Percentiles rank a stretch among this genome's conserved stretches.
Conservation (phyloP, 1,139 yeast genomes). For the Suhomyces bolitotheri region DNA sequence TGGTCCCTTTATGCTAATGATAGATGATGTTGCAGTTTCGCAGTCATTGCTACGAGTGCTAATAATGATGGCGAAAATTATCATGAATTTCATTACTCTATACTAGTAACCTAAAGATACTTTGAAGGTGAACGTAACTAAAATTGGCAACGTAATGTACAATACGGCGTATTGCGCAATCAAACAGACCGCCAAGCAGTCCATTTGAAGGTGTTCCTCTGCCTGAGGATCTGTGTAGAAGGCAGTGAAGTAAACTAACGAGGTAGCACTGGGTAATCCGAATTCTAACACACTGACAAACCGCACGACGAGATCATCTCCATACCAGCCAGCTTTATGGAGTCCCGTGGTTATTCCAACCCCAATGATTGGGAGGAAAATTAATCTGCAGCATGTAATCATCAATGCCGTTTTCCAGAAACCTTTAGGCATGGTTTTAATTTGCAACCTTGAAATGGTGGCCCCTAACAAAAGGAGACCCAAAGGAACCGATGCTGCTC, state of each 20-base stretch:
- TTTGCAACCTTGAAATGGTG: slow-evolving; percentile 71
- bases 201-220: slow-evolving; percentile 72
- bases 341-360: slow-evolving; percentile 48
- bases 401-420: slow-evolving; percentile 62
- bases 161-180: slow-evolving; percentile 67
- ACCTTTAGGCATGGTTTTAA: slow-evolving; percentile 61
- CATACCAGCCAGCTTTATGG: slow-evolving; percentile 47
- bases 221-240: slow-evolving; percentile 69
- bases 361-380: slow-evolving; percentile 46
- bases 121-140: slow-evolving; percentile 57
- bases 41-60: no score
- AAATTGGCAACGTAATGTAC: slow-evolving; percentile 63
- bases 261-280: slow-evolving; percentile 85
- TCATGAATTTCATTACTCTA: not conserved
- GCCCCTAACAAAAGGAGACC: slow-evolving; percentile 84
- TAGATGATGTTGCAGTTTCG: no score
- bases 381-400: slow-evolving; percentile 36
- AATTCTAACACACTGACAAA: slow-evolving; percentile 75
- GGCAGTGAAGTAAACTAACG: slow-evolving; percentile 81
- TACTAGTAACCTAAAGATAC: slow-evolving; percentile 34
- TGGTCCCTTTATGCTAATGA: no score
- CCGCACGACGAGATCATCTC: slow-evolving; percentile 49
- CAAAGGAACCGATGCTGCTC: slow-evolving; percentile 85
- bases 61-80: no score
- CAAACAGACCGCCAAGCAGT: slow-evolving; percentile 72